phyloP scores from a whole-genome alignment of 345 rosid species.

The Ceriops tagal region DNA sequence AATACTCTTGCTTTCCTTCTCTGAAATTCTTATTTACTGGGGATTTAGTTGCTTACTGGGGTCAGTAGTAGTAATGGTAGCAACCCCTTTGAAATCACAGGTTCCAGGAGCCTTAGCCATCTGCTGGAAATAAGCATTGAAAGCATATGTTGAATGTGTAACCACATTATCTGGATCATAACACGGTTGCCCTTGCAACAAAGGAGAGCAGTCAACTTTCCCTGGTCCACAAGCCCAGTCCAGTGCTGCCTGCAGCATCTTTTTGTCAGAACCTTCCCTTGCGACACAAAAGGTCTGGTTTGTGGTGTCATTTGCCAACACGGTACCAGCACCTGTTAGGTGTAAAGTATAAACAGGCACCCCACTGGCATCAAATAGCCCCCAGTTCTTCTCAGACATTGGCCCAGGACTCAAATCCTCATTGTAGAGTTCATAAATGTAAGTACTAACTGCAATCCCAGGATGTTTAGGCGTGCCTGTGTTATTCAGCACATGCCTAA shows the following conservation, averaged over 20 bases:
- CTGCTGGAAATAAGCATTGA: constrained; percentile 80
- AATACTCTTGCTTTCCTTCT: background rate
- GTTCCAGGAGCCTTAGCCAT: constrained; percentile 74
- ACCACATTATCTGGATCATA: constrained; percentile 81
- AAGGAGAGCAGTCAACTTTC: constrained; percentile 72
- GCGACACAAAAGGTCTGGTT: constrained; percentile 91
- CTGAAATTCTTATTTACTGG: background rate
- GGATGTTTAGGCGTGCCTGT: constrained; percentile 98
- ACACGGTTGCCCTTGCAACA: constrained; percentile 84
- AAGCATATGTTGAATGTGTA: constrained; percentile 81
- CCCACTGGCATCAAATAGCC: constrained; percentile 73
- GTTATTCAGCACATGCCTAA: constrained; percentile 78
- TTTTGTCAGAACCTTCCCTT: constrained; percentile 62
- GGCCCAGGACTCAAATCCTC: constrained; percentile 78
- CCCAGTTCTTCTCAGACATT: constrained; percentile 90
- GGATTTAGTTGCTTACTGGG: constrained; percentile 60
- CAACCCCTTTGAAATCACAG: constrained; percentile 97
- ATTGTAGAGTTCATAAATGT: constrained; percentile 92
- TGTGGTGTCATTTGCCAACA: constrained; percentile 86
- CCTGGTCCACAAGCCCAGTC: constrained; percentile 99
- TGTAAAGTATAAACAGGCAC: constrained; percentile 66
- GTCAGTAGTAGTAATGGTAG: constrained; percentile 75
- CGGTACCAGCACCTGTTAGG: constrained; percentile 75
- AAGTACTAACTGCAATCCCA: constrained; percentile 63
- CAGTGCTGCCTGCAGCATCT: constrained; percentile 97